These are phyloP conservation scores for Blastobotrys ciferrii DNA, from an alignment of 1,139 yeast species.

Conservation along the genomic window DNA sequence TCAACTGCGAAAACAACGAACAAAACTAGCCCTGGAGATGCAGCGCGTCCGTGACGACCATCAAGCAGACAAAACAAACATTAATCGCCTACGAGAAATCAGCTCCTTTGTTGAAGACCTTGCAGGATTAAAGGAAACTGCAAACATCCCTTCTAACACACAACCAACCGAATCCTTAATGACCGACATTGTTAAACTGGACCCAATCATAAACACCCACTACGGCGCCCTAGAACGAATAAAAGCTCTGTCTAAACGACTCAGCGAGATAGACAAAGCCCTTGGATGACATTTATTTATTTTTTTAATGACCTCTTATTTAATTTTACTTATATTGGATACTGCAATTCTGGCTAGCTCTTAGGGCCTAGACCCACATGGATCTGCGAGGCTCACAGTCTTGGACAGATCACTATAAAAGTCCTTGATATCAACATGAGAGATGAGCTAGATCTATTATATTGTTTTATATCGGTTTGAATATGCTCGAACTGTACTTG, in stretches of 20 bases:
- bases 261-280: constrained; percentile 8
- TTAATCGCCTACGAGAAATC: constrained; percentile 18
- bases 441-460: not conserved
- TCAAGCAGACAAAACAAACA: constrained; percentile 13
- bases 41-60: constrained; percentile 20
- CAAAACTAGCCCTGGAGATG: constrained; percentile 22
- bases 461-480: too few species aligned
- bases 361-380: too few species aligned
- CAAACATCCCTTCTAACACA: constrained; percentile 4
- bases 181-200: constrained; percentile 8
- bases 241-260: constrained; percentile 13
- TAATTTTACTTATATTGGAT: not conserved
- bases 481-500: too few species aligned
- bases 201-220: constrained; percentile 18
- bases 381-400: not conserved
- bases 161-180: constrained; percentile 8
- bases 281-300: constrained; percentile 3
- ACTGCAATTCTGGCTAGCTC: too few species aligned
- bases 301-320: not conserved
- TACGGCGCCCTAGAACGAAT: constrained; percentile 19
- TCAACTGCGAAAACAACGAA: constrained; percentile 24
- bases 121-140: constrained; percentile 12
- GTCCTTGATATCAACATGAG: not conserved
- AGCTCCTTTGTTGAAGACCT: constrained; percentile 22
- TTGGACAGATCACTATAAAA: not conserved